Percentiles rank a stretch among this genome's conserved stretches.
Conservation (phyloP, 108 stramenopile species). For the Fragilariopsis cylindrus region DNA sequence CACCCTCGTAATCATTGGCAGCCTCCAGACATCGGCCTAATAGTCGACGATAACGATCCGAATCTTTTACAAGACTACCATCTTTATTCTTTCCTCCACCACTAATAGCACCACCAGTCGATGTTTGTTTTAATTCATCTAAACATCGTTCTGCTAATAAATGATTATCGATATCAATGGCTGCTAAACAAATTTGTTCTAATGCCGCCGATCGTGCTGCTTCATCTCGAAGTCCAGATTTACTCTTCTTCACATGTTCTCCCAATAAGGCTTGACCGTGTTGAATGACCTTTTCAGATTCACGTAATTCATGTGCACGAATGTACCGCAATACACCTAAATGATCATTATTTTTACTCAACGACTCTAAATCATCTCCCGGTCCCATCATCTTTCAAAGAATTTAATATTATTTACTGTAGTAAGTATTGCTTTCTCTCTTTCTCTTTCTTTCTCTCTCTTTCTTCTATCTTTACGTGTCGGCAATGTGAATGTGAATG, state of each 20-base stretch:
- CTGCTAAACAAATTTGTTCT: conserved; percentile 71
- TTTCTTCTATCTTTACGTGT: too few species aligned
- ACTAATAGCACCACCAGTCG: background rate
- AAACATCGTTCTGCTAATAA: conserved; percentile 50
- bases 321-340: conserved; percentile 72
- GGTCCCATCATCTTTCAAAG: conserved; percentile 54
- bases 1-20: conserved; percentile 54
- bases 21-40: conserved; percentile 72
- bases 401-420: background rate
- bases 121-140: conserved; percentile 20
- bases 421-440: too few species aligned
- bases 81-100: background rate
- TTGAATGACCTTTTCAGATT: conserved; percentile 55
- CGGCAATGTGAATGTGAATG: too few species aligned
- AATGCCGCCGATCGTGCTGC: conserved; percentile 56
- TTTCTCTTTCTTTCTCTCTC: too few species aligned
- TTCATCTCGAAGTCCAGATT: conserved; percentile 25
- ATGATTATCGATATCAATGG: conserved; percentile 57
- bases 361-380: conserved; percentile 66
- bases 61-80: conserved; percentile 34
- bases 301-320: conserved; percentile 72
- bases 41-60: conserved; percentile 68
- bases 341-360: conserved; percentile 64
- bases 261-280: conserved; percentile 64
- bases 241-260: conserved; percentile 8